Evolutionary conservation across 2,329 filamentous ascomycete genomes (phyloP).

Genomic region (Diaporthe velutina): DNA sequence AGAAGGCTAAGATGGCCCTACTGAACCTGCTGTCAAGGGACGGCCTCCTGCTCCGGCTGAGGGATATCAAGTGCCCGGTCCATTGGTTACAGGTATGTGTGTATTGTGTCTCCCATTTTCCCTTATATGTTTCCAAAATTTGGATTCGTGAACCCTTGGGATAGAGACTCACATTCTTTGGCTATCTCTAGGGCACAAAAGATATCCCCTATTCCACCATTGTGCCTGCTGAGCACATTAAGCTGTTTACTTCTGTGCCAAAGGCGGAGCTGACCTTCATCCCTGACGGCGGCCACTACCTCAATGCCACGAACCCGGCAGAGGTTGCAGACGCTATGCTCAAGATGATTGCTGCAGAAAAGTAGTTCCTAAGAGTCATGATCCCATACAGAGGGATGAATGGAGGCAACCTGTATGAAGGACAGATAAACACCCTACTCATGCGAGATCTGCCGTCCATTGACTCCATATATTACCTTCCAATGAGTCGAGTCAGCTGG

Average conservation of each 20-base stretch:
- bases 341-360: slow-evolving; percentile 49
- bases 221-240: slow-evolving; percentile 61
- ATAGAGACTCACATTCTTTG: neutral
- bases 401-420: neutral
- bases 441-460: neutral
- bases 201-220: slow-evolving; percentile 58
- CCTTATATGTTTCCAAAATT: neutral
- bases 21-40: slow-evolving; percentile 61
- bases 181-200: slow-evolving; percentile 54
- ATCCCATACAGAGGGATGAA: neutral
- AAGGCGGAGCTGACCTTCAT: slow-evolving; percentile 59
- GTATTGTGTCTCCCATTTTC: neutral
- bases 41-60: slow-evolving; percentile 58
- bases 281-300: slow-evolving; percentile 61
- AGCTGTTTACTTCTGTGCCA: slow-evolving; percentile 60
- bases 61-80: slow-evolving; percentile 63
- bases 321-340: slow-evolving; percentile 61
- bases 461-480: neutral
- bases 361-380: neutral
- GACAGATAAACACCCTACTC: too few species aligned
- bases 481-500: neutral
- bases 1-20: slow-evolving; percentile 60
- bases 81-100: slow-evolving; percentile 63
- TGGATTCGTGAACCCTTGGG: neutral
- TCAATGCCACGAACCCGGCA: slow-evolving; percentile 62